Evolutionary conservation across 2,329 filamentous ascomycete genomes (phyloP), one percentile per base, ranked within the genome.

Genomic region (Talaromyces amestolkiae): DNA sequence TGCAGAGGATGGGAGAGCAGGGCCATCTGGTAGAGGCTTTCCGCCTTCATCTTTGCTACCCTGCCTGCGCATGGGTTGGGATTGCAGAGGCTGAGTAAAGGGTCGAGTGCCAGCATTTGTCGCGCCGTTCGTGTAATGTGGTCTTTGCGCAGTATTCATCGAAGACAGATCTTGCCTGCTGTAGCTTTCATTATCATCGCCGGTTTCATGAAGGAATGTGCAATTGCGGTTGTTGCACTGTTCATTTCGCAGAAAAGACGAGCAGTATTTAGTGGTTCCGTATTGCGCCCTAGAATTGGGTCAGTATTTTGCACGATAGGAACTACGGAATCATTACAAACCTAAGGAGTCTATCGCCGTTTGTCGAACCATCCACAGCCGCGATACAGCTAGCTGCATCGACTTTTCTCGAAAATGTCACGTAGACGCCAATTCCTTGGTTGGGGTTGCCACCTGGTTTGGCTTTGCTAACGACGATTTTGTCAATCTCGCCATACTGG

Each of bases 201-300:
- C 96, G 45, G 95, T 91, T 78, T 99, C 96, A 74, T 99, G 95
- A 60, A 99, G 80, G 77, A 99, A 99, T 87, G 97, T 99, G 82
- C 95, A 99, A 68, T 95, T 94, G 61, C 93, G 89, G 74, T 99
- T 99, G 65, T 91, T 93, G 79, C 95, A 99, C 70, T 89, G 90
- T 78, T 99, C 95, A 70, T 96, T 93, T 65, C 96, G 91, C 19
- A 99, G 84, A 83, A 96, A 99, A 3, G 95, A 94, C 0, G 95
- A 99, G 77, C 95, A 99, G 78, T 99, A 99, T 77, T 99, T 99
- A 4, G 95, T 99, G 0, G 95, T 99, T 27, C 95, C 95, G 69
- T 89, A 89, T 75, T 90, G 88, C 13, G 88, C 88, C 70, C 88
- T 86, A 65, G 63, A 33, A 39, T 5, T 62, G 69, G 65, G 65